These are phyloP conservation scores for Hemerocallis citrina DNA, from an alignment of 106 monocot species.

Conservation along the genomic window DNA sequence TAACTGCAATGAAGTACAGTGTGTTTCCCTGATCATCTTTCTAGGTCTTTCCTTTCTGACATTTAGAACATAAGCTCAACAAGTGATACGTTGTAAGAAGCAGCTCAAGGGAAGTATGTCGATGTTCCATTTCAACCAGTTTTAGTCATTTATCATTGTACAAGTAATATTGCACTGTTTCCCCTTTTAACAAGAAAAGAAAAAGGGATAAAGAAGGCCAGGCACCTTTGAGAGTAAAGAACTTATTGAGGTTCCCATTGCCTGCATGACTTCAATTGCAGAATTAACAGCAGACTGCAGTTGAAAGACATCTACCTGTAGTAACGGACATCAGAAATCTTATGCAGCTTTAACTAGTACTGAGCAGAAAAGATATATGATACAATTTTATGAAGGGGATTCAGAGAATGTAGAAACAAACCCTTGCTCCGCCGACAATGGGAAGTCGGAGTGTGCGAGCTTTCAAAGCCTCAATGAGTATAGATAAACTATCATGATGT, in stretches of 20 bases:
- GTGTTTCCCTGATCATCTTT: too few species aligned
- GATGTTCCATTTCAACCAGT: neutral
- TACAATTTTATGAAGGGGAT: neutral
- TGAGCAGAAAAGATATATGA: neutral
- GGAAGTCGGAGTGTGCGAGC: constrained; percentile 72
- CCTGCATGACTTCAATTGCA: constrained; percentile 28
- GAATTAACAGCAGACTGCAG: constrained; percentile 28
- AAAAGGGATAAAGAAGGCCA: neutral
- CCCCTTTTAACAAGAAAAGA: neutral
- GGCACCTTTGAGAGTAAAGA: constrained; percentile 21
- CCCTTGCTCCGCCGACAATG: constrained; percentile 60
- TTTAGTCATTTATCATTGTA: neutral
- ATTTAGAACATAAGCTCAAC: too few species aligned
- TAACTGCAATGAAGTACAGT: too few species aligned
- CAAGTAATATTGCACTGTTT: neutral
- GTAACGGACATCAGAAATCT: neutral
- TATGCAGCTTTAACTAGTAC: neutral
- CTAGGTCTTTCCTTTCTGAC: too few species aligned
- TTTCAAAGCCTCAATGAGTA: constrained; percentile 44
- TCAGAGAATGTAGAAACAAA: constrained; percentile 8
- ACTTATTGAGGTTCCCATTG: constrained; percentile 22
- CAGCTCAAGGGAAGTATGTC: neutral
- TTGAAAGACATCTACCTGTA: constrained; percentile 26
- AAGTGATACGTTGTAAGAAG: too few species aligned
- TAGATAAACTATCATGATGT: constrained; percentile 42